Conservation (phyloP, 805 yeast genomes). For the Sugiyamaella qingdaonensis region DNA sequence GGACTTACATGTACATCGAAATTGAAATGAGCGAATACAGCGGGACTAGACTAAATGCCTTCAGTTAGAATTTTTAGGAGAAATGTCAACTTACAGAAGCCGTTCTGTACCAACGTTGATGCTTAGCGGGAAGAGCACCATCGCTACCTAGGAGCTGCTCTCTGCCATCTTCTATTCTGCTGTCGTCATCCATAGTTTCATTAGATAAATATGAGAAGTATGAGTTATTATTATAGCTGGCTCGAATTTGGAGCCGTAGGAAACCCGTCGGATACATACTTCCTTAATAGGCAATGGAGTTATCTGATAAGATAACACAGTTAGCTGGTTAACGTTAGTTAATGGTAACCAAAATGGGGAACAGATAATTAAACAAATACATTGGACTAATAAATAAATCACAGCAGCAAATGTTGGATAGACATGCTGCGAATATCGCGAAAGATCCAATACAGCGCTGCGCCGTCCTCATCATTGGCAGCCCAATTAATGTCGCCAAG, state of each 20-base stretch:
- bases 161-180: too few relatives aligned
- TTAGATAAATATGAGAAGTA: too few relatives aligned
- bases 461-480: conserved; percentile 17
- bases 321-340: too few relatives aligned
- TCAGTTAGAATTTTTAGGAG: not conserved
- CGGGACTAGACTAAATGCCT: conserved; percentile 4
- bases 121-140: too few relatives aligned
- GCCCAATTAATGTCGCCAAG: conserved; percentile 15
- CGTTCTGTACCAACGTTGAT: not conserved
- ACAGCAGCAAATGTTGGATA: conserved; percentile 6
- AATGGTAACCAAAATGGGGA: not conserved
- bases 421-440: conserved; percentile 17
- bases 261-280: not conserved
- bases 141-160: too few relatives aligned
- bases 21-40: conserved; percentile 3
- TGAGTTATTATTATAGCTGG: too few relatives aligned
- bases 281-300: not conserved
- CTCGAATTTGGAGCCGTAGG: not conserved
- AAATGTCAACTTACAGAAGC: not conserved
- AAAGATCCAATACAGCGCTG: conserved; percentile 17
- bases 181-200: too few relatives aligned
- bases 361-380: not conserved
- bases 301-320: not conserved
- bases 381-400: not conserved
- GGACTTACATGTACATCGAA: conserved; percentile 2